Evolutionary conservation across 1,284 basidiomycete species (phyloP).

Genomic region (Sporisorium sorghi): DNA sequence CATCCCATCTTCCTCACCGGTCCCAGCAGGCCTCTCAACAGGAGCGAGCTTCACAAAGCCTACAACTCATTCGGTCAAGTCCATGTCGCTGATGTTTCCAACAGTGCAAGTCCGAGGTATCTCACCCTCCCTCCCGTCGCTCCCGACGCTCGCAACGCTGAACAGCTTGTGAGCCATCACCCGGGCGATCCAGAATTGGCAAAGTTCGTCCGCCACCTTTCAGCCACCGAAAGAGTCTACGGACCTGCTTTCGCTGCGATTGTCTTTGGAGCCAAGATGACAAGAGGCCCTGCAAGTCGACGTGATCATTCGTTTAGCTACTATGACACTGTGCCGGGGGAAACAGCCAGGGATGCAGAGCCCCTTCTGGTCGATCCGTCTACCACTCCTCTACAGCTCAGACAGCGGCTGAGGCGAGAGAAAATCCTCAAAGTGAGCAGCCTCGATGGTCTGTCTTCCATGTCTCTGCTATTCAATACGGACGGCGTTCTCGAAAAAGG

Average conservation of each 20-base stretch:
- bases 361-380: background rate
- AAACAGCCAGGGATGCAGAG: background rate
- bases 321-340: background rate
- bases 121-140: constrained; percentile 1
- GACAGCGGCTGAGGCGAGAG: background rate
- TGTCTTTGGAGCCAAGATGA: background rate
- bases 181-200: background rate
- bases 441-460: background rate
- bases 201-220: background rate
- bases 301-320: background rate
- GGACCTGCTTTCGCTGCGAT: background rate
- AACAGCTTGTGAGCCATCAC: background rate
- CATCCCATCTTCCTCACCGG: constrained; percentile 12
- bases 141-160: no score
- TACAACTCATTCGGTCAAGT: constrained; percentile 8
- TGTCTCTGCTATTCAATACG: background rate
- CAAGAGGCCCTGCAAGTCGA: background rate
- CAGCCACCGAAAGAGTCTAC: background rate
- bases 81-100: constrained; percentile 17
- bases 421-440: constrained; percentile 3
- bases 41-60: constrained; percentile 1
- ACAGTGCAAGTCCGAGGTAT: background rate
- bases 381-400: background rate
- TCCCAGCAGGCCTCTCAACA: background rate
- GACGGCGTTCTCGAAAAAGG: background rate